Evolutionary conservation across 495 filamentous ascomycete species (phyloP), one percentile per base, ranked within the genome.

Genomic region (Trichoderma orchidacearum): DNA sequence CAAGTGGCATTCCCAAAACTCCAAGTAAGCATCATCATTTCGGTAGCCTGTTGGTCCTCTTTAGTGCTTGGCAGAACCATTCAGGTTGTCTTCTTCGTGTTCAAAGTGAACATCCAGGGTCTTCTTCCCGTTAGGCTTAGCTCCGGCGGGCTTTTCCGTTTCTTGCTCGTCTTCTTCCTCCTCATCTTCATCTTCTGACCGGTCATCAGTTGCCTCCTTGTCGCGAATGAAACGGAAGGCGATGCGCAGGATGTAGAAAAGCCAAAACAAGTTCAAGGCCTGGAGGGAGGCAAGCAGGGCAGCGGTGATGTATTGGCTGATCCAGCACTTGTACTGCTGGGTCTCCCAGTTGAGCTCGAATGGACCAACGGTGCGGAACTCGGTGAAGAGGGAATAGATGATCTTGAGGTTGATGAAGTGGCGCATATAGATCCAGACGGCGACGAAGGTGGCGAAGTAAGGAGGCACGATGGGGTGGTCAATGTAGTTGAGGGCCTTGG

Each of bases 401-500:
- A 98, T 94, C 66, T 81, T 80, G 51, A 98, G 74, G 70, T 97
- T 97, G 66, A 96, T 72, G 67, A 84, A 87, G 70, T 98, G 93
- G 54, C 93, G 89, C 58, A 92, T 78, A 71, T 98, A 98, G 67
- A 87, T 81, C 93, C 93, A 98, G 60, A 86, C 72, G 61, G 70
- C 72, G 56, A 95, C 85, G 72, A 97, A 98, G 60, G 85, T 58
- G 64, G 75, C 80, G 73, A 90, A 97, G 73, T 91, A 97, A 13
- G 89, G 90, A 3, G 75, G 80, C 0, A 85, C 86, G 45, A 95
- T 75, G 53, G 75, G 70, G 36, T 85, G 82, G 63, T 95, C 87
- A 57, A 97, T 70, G 70, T 98, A 98, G 72, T 96, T 96, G 54
- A 98, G 79, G 1, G 84, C 84, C 73, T 97, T 97, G 53, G 91